Conservation (phyloP, 2,329 filamentous ascomycete species). For the Hypoxylon sp. region DNA sequence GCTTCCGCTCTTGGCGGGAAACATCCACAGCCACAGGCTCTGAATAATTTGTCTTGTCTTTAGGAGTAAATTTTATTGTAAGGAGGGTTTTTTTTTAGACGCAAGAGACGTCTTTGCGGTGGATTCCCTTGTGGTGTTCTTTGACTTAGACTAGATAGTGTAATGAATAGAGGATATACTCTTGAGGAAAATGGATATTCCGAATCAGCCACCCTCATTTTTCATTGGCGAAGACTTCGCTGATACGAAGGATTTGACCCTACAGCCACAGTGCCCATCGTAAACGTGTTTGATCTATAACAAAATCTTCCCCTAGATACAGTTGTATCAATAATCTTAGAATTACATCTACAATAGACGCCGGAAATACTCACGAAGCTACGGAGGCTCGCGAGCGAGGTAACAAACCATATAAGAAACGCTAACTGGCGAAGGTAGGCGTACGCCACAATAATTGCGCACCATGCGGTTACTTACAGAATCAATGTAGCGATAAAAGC, state of each 20-base stretch:
- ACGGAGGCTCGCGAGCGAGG: slow-evolving; percentile 28
- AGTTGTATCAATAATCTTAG: not conserved
- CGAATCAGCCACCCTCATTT: not conserved
- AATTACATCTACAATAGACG: slow-evolving; percentile 12
- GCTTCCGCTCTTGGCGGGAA: not conserved
- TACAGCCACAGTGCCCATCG: not conserved
- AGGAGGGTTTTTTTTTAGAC: not conserved
- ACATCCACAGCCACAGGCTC: not conserved
- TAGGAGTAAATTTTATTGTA: not conserved
- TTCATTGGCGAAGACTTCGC: not conserved
- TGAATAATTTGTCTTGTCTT: not conserved
- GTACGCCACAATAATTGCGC: not conserved
- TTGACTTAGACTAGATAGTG: not conserved
- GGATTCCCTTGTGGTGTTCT: not conserved
- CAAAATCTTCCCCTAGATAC: not conserved
- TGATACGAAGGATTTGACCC: not conserved
- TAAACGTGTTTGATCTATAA: not conserved
- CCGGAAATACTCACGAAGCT: not conserved
- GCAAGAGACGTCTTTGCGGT: not conserved
- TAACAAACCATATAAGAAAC: slow-evolving; percentile 30
- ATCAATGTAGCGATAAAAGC: slow-evolving; percentile 27
- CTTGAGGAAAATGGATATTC: not conserved
- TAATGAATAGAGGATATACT: not conserved
- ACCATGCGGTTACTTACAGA: not conserved
- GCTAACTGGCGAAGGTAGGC: slow-evolving; percentile 34